These are phyloP conservation scores for Hygrophorus russula DNA, from an alignment of 768 basidiomycete genomes.

Conservation along the genomic window DNA sequence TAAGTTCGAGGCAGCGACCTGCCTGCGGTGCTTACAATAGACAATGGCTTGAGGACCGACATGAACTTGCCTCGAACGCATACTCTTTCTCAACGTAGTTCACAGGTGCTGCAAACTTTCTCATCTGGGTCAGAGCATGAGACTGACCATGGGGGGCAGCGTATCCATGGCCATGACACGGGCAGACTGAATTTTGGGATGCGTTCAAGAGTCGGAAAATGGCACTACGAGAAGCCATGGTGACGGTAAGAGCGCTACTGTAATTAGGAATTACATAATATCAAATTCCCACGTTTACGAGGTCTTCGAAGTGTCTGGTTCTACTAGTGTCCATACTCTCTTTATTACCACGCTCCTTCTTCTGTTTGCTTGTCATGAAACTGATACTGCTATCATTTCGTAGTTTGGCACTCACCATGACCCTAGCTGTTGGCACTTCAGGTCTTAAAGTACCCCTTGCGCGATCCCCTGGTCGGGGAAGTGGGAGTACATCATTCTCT, in stretches of 20 bases:
- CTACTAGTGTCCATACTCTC: too few relatives aligned
- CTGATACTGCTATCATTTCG: slow-evolving; percentile 20
- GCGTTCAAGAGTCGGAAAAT: slow-evolving; percentile 70
- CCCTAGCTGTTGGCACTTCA: slow-evolving; percentile 24
- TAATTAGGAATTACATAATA: too few relatives aligned
- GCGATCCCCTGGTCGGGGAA: slow-evolving; percentile 23
- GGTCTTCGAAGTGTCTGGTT: slow-evolving; percentile 3
- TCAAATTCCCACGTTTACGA: slow-evolving; percentile 13
- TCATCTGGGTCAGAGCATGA: slow-evolving; percentile 46
- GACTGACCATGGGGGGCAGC: slow-evolving; percentile 31
- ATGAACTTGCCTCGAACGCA: slow-evolving; percentile 64
- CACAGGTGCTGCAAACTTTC: slow-evolving; percentile 72
- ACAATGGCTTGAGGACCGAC: background rate
- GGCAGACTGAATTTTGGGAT: slow-evolving; percentile 63
- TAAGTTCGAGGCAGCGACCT: slow-evolving; percentile 83
- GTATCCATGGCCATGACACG: slow-evolving; percentile 46
- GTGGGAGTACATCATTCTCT: slow-evolving; percentile 17
- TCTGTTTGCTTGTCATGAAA: slow-evolving; percentile 29
- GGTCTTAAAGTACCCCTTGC: slow-evolving; percentile 39
- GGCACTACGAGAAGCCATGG: slow-evolving; percentile 44
- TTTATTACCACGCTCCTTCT: slow-evolving; percentile 4
- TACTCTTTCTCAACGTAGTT: slow-evolving; percentile 72
- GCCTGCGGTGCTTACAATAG: background rate
- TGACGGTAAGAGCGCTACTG: slow-evolving; percentile 6
- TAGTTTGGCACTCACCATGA: slow-evolving; percentile 24